Percentiles rank a stretch among this genome's conserved stretches.
Conservation (phyloP, 2,329 filamentous ascomycete genomes). For the Berkeleyomyces rouxiae region DNA sequence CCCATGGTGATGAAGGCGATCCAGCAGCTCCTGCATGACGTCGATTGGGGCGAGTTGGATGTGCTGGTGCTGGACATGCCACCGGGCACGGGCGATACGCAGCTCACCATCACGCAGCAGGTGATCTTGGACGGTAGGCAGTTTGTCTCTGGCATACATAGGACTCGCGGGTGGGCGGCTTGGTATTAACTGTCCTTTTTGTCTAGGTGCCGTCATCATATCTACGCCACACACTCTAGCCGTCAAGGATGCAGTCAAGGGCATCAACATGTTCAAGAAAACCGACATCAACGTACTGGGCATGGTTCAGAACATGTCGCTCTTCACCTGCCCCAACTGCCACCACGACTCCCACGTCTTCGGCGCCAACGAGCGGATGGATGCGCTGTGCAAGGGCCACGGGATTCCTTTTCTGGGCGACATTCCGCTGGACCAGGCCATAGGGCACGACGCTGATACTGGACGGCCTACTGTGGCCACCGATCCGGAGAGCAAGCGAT, state of each 20-base stretch:
- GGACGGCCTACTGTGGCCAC: constrained; percentile 83
- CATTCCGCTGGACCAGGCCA: constrained; percentile 70
- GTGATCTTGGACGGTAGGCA: constrained; percentile 58
- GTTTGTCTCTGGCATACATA: background rate
- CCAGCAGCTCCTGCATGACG: constrained; percentile 86
- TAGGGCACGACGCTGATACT: constrained; percentile 72
- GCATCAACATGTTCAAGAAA: constrained; percentile 82
- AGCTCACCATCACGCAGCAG: constrained; percentile 93
- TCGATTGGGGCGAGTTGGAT: constrained; percentile 83
- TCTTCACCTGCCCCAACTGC: constrained; percentile 69
- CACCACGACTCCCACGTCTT: constrained; percentile 60
- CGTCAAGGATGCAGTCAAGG: constrained; percentile 78
- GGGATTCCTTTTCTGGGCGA: constrained; percentile 71
- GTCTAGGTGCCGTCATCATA: constrained; percentile 59
- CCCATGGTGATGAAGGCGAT: constrained; percentile 97
- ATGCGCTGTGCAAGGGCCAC: constrained; percentile 51
- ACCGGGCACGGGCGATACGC: constrained; percentile 87
- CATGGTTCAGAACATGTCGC: constrained; percentile 81
- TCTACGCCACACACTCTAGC: constrained; percentile 90
- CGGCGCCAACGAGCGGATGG: constrained; percentile 47
- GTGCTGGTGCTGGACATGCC: constrained; percentile 80
- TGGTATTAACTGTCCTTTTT: background rate
- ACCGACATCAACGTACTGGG: constrained; percentile 68
- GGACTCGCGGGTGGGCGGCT: background rate
- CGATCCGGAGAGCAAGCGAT: constrained; percentile 60